Evolutionary conservation across 805 yeast genomes (phyloP), one percentile per base, ranked within the genome.

Genomic region (Sungouiozyma intestinalis): DNA sequence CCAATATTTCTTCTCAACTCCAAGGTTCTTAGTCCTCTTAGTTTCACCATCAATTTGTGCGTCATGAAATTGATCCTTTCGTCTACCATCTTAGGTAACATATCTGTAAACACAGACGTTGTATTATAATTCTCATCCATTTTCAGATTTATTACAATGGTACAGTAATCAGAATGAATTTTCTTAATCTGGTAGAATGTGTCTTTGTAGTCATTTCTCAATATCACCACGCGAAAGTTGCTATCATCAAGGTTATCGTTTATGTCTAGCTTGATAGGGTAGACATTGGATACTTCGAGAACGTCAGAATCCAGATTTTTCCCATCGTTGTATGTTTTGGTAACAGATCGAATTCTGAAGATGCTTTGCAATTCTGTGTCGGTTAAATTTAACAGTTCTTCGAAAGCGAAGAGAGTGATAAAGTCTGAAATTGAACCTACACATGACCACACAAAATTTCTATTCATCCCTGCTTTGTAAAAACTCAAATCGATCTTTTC

Each of bases 1-100:
- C 63, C 64, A 24, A 58, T 42, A 37, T 55, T 53, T 36, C 59
- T 55, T 36, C 60, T 53, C 17, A 60, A 47, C 17, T 58, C 59
- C 16, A 44, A 46, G 19, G 50, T 48, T 33, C 58, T 46, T 36
- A 57, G 43, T 35, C 46, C 52, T 16, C 44, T 44, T 2, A 51
- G 27, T 33, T 43, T 52, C 4, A 48, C 47, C 14, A 51, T 38
- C 7, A 55, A 31, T 8, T 44, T 45, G 35, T 49, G 50, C 3
- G 54, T 41, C 13, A 52, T 35, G 31, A 48, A 47, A 42, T 55
- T 53, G n/a, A 53, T 47, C 37, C 55, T 53, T 18, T 48, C 46
- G 3, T 34, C 17, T 5, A 49, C 41, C 38, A 42, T 46, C 29
- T 45, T 45, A n/a, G 46, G 48, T 29, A 45, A 31, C 17, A 36